A percentile compares a stretch with the other conserved stretches of the same genome.
These are phyloP conservation scores for Casuarina equisetifolia DNA, from an alignment of 306 rosid genomes.

Conservation along the genomic window DNA sequence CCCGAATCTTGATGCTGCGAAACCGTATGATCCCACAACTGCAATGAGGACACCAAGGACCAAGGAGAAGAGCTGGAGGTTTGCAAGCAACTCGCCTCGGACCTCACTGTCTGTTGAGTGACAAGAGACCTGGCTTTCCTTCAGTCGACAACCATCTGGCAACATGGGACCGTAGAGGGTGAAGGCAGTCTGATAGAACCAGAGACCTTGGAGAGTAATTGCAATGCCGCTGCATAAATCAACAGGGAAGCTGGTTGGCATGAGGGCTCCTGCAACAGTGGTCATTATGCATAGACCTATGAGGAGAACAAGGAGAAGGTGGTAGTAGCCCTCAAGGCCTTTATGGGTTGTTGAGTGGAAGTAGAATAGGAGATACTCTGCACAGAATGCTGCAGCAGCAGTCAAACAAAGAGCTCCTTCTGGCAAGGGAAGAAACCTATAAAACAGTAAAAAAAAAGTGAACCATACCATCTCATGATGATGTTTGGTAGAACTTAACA, in stretches of 20 bases:
- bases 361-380: slow-evolving; percentile 85
- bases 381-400: slow-evolving; percentile 77
- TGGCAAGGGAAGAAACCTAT: slow-evolving; percentile 69
- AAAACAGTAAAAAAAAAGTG: neutral
- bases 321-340: slow-evolving; percentile 93
- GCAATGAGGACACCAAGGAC: slow-evolving; percentile 60
- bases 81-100: slow-evolving; percentile 87
- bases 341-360: slow-evolving; percentile 91
- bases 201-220: slow-evolving; percentile 85
- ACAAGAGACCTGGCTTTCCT: slow-evolving; percentile 47
- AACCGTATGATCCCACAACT: slow-evolving; percentile 52
- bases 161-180: slow-evolving; percentile 92
- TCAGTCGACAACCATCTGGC: slow-evolving; percentile 78
- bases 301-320: slow-evolving; percentile 71
- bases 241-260: slow-evolving; percentile 80
- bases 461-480: neutral
- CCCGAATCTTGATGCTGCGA: slow-evolving; percentile 63
- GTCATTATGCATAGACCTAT: slow-evolving; percentile 75
- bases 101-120: slow-evolving; percentile 66
- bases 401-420: slow-evolving; percentile 79
- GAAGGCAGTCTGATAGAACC: slow-evolving; percentile 98
- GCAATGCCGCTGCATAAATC: slow-evolving; percentile 74
- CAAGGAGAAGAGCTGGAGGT: slow-evolving; percentile 72
- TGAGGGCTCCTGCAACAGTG: slow-evolving; percentile 59
- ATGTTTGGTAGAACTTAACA: slow-evolving; percentile 6